Base-by-base conservation (phyloP, 2,329 filamentous ascomycete genomes). In the Ophiobolus disseminans region DNA sequence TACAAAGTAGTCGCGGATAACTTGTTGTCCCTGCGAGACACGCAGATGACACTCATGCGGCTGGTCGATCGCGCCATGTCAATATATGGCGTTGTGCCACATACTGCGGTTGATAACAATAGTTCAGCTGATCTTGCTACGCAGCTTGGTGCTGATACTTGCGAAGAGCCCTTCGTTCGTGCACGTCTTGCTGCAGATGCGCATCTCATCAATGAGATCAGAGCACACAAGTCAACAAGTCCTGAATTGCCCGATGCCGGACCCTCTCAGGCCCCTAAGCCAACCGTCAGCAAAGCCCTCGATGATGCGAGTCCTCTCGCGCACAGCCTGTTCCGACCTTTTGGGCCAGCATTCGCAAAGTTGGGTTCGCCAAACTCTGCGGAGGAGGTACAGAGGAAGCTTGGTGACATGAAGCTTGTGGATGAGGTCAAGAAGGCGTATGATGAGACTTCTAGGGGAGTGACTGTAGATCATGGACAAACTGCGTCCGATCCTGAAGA, bases 271-370 rank as follows among this genome's bases (percentile, higher is more conserved):
- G 32, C 45, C 6, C 56, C 56, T 3, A 66, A 62, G 42, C 35
- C 48, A 13, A 20, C 41, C 1, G 17, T 23, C 6, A 60, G 28
- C 6, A 57, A 42, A n/a, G 16, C 48, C 0, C 57, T 65, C 10
- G 61, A 67, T 26, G 57, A 58, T 28, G 58, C 48, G 10, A 60
- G 40, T 25, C 63, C 65, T 11, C 53, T 72, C 17, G 55, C 58
- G 3, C 54, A 70, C 30, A 71, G 68, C 38, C 50, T 67, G 9
- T 70, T 69, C 43, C 55, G 68, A 35, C 68, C 68, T 0, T 71
- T 72, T 43, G 57, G 53, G 2, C 47, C 57, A 14, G 62, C 62
- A 10, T 17, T 72, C 7, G 58, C 63, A 10, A 66, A 53, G 28
- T 39, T 72, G 36, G 56, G 60, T 14, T 23, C 4, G 17, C 63